These are phyloP conservation scores for Curvularia spicifera DNA, from an alignment of 2,329 filamentous ascomycete species.

Conservation along the genomic window DNA sequence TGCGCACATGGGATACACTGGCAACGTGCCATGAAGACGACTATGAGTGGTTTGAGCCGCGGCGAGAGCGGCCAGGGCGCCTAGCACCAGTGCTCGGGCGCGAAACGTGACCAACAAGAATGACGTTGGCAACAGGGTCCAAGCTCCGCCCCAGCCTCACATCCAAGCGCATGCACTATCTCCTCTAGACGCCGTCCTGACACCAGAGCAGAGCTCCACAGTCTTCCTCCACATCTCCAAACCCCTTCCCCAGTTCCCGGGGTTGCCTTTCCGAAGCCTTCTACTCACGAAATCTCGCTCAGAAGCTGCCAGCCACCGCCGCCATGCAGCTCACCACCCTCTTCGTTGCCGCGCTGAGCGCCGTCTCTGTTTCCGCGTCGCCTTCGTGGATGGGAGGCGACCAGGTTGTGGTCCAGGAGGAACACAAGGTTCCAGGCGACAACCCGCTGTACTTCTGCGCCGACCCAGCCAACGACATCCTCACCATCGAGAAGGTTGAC, in stretches of 20 bases:
- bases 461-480: slow-evolving; percentile 71
- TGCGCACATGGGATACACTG: too few relatives aligned
- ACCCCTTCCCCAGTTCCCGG: not conserved
- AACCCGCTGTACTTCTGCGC: slow-evolving; percentile 84
- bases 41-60: too few relatives aligned
- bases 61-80: too few relatives aligned
- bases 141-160: slow-evolving; percentile 15
- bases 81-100: not conserved
- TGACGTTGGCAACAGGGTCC: slow-evolving; percentile 16
- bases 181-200: slow-evolving; percentile 14
- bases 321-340: slow-evolving; percentile 46
- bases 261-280: not conserved
- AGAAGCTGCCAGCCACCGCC: slow-evolving; percentile 9
- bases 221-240: slow-evolving; percentile 7
- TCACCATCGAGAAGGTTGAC: slow-evolving; percentile 80
- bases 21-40: too few relatives aligned
- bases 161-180: slow-evolving; percentile 9
- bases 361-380: slow-evolving; percentile 50
- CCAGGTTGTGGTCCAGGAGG: slow-evolving; percentile 58
- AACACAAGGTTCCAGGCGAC: slow-evolving; percentile 76
- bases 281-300: not conserved
- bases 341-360: slow-evolving; percentile 53
- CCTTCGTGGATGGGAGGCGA: slow-evolving; percentile 52
- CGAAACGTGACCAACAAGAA: slow-evolving; percentile 15
- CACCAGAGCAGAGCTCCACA: slow-evolving; percentile 17